Evolutionary conservation across 2,329 filamentous ascomycete genomes (phyloP), one percentile per base, ranked within the genome.

Genomic region (Aspergillus ruber): DNA sequence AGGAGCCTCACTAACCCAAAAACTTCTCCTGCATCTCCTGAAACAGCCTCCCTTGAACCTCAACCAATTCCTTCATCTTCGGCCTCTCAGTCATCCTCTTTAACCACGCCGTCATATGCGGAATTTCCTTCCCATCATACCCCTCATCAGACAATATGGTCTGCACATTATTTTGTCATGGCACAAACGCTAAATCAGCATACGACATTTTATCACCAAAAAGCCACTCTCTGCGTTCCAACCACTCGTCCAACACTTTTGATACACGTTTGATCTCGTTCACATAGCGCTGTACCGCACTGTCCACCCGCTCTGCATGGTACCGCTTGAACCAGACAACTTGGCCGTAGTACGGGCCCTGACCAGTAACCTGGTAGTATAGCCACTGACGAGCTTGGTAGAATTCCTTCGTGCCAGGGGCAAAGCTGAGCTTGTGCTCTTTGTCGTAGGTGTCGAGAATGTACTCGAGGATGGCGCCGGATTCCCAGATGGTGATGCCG

Each of bases 341-440:
- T 56, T 77, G 74, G 4, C 75, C 75, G 49, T 67, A 77, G 55
- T 77, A 77, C 1, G 74, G 74, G 0, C 73, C 74, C 48, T 77
- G 74, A 8, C 73, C 73, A 3, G 67, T 67, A 18, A 63, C 57
- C 56, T 77, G 73, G 58, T 69, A 76, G 53, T 65, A 67, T 4
- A 76, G 63, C 71, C 71, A 76, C 45, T 75, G 72, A 48, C 68
- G 68, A 6, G 65, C 64, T 1, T 64, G 58, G 50, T 66, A 70
- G 42, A 56, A 59, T 15, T 73, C 70, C 6, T 63, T 56, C 2
- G 60, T 62, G 2, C 62, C 60, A 0, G 54, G 21, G 3, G 48
- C 54, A 48, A 71, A 74, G 38, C 62, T 67, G 25, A 75, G 50
- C 45, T 59, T 64, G 42, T 62, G 51, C 2, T 68, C 54, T 25